These are phyloP conservation scores for Neofusicoccum parvum DNA, from an alignment of 2,329 filamentous ascomycete genomes.

Conservation along the genomic window DNA sequence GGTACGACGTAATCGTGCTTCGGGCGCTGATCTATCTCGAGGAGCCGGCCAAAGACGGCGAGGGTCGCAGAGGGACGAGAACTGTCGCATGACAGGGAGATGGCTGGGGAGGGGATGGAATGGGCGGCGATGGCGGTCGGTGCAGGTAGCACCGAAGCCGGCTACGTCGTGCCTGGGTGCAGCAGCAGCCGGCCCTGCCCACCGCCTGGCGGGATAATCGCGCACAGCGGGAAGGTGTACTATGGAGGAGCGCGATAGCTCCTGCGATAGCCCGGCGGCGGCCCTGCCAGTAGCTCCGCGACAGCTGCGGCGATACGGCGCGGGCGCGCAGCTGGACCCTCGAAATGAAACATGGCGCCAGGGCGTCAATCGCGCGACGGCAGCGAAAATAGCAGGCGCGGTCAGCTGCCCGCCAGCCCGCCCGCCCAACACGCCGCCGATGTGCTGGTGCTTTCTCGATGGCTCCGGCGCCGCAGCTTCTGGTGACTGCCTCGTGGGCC, in stretches of 20 bases:
- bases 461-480: not conserved
- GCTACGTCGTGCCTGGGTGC: not conserved
- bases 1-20: not conserved
- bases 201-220: no score
- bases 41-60: not conserved
- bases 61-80: not conserved
- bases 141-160: not conserved
- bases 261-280: not conserved
- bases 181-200: no score
- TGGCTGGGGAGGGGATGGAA: not conserved
- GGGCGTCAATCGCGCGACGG: not conserved
- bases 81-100: not conserved
- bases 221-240: no score
- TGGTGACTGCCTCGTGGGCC: not conserved
- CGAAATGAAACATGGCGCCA: constrained; percentile 3
- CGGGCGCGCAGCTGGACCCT: not conserved
- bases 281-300: not conserved
- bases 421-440: not conserved
- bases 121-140: not conserved
- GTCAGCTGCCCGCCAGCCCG: not conserved
- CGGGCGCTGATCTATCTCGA: not conserved
- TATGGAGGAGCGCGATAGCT: no score
- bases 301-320: no score
- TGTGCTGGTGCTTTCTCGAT: not conserved
- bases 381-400: not conserved